phyloP scores from a whole-genome alignment of 2,329 filamentous ascomycete genomes.

The Gremmenia infestans region DNA sequence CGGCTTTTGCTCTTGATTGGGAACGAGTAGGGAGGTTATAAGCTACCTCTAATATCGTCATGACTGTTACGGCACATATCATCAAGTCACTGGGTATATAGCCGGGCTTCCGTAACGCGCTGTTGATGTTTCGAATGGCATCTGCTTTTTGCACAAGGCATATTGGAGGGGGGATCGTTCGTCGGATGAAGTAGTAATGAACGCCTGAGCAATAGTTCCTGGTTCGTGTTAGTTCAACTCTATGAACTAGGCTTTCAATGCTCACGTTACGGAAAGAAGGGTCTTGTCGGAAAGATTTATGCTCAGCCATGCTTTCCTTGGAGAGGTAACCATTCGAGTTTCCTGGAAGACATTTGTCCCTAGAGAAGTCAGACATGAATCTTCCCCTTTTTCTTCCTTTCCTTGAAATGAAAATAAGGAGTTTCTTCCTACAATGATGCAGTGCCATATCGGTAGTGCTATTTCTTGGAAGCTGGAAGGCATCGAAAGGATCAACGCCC shows the following conservation, averaged over 20 bases:
- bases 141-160: constrained; percentile 5
- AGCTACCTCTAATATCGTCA: constrained; percentile 8
- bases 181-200: constrained; percentile 9
- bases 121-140: constrained; percentile 10
- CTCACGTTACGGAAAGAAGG: constrained; percentile 12
- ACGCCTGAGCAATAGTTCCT: constrained; percentile 8
- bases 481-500: constrained; percentile 8
- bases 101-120: not conserved
- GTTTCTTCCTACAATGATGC: constrained; percentile 8
- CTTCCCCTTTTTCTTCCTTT: not conserved
- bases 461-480: constrained; percentile 5
- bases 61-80: constrained; percentile 9
- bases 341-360: constrained; percentile 12
- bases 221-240: not conserved
- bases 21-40: not conserved
- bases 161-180: not conserved
- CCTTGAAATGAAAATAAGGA: not conserved
- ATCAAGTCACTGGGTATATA: constrained; percentile 3
- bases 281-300: constrained; percentile 13
- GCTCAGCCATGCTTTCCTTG: constrained; percentile 6
- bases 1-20: not conserved
- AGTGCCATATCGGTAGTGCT: constrained; percentile 7
- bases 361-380: not conserved
- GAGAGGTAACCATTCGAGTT: constrained; percentile 7
- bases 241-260: not conserved